A percentile compares a stretch with the other conserved stretches of the same genome.
These are phyloP conservation scores for Leccinum olivaceopallidum DNA, from an alignment of 768 basidiomycete species.

Conservation along the genomic window DNA sequence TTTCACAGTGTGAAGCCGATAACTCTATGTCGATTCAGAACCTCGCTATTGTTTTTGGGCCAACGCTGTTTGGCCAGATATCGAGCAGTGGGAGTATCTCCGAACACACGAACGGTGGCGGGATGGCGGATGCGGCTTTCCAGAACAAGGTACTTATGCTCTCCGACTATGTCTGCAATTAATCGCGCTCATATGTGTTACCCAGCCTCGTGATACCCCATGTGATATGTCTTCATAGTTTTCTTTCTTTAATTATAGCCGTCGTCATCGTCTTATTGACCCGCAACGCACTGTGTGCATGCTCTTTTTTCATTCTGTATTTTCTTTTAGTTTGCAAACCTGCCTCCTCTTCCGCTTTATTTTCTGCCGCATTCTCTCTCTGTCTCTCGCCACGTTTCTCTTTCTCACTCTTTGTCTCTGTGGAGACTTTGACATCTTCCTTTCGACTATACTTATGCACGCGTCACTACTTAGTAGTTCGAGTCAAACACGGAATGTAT, in stretches of 20 bases:
- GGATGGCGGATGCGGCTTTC: slow-evolving; percentile 67
- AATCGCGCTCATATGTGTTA: slow-evolving; percentile 21
- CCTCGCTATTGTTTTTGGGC: slow-evolving; percentile 92
- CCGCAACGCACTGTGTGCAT: slow-evolving; percentile 1
- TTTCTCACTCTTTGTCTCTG: neutral
- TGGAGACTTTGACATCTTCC: neutral
- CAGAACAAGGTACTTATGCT: slow-evolving; percentile 62
- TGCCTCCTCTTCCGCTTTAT: neutral
- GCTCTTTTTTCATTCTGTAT: neutral
- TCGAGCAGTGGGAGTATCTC: slow-evolving; percentile 44
- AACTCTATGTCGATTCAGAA: slow-evolving; percentile 96
- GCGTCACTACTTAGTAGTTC: neutral
- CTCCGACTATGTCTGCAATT: neutral
- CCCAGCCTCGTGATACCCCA: slow-evolving; percentile 30
- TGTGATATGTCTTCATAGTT: slow-evolving; percentile 11
- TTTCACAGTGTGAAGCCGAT: slow-evolving; percentile 68
- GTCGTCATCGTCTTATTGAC: slow-evolving; percentile 6
- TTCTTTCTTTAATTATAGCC: slow-evolving; percentile 15
- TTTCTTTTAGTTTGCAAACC: neutral
- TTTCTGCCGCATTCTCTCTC: neutral
- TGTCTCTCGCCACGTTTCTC: neutral
- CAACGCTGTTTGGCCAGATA: slow-evolving; percentile 87
- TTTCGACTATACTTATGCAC: neutral
- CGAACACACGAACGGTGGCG: slow-evolving; percentile 48
- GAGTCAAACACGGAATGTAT: neutral